Conservation (phyloP, 192 early-diverging fungal species). For the Obelidium mucronatum region DNA sequence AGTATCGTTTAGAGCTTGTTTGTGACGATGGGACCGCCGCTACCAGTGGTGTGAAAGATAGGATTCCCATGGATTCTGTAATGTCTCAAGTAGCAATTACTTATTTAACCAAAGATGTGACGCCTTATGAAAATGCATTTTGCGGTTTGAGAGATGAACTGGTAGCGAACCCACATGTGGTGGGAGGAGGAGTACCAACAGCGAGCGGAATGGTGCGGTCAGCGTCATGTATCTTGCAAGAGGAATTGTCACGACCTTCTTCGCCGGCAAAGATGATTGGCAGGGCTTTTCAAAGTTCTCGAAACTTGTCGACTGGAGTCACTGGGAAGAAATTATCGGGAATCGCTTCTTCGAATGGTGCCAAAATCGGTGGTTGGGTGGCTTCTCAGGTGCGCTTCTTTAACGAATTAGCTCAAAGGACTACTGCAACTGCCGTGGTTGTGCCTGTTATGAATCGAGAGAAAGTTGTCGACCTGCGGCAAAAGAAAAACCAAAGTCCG, state of each 20-base stretch:
- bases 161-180: not conserved
- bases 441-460: no score
- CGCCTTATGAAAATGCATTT: slow-evolving; percentile 2
- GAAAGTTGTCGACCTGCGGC: not conserved
- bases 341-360: not conserved
- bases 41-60: not conserved
- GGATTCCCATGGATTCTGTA: not conserved
- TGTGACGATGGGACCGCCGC: no score
- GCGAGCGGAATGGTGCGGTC: not conserved
- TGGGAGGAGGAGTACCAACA: not conserved
- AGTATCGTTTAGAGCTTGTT: slow-evolving; percentile 18
- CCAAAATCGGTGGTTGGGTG: not conserved
- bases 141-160: no score
- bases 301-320: not conserved
- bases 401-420: not conserved
- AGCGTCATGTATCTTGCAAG: not conserved
- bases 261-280: not conserved
- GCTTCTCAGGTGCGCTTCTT: slow-evolving; percentile 11
- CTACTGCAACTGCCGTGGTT: not conserved
- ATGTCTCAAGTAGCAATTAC: not conserved
- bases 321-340: not conserved
- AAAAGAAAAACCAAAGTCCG: not conserved
- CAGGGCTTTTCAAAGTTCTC: not conserved
- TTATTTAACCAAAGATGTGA: not conserved
- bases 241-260: not conserved